Base-by-base conservation (phyloP, 495 filamentous ascomycete species). In the Usnea hakonensis region DNA sequence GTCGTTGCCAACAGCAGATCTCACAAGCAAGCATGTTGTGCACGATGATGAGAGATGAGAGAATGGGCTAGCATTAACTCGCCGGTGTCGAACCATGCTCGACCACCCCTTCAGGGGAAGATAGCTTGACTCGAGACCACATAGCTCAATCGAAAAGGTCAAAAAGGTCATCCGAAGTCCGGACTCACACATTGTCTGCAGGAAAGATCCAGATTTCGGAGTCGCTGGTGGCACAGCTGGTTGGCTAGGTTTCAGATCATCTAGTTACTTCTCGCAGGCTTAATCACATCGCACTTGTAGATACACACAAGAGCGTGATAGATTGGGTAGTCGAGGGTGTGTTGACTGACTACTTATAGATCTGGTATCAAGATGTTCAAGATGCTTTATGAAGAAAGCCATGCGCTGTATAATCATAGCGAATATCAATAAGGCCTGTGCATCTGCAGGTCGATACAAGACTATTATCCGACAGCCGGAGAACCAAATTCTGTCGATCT, bases 401-500 rank as follows among this genome's bases (percentile, higher is more conserved):
- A 30, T 30, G 43, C 26, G 17, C 26, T 9, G 8, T 32, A 33
- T 9, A 32, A n/a, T 43, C 48, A 8, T 52, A 52, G 48, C 28
- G 7, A n/a, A 52, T 14, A 32, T 30, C 46, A 16, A 50, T 52
- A 9, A 10, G 23, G 46, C 46, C 26, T 32, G 16, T 32, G 48
- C 46, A 50, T 4, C 46, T 50, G 46, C 16, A 50, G 16, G 26
- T 13, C 46, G 6, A 50, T 21, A 17, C 26, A 16, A n/a, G n/a
- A n/a, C n/a, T n/a, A n/a, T n/a, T 50, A 50, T 50, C 23, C 46
- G 46, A 50, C 26, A 50, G 26, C 46, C 46, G 46, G 46, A 50
- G 46, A 50, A 16, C 28, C 48, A 28, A 52, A 8, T 32, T 19
- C 19, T 16, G 14, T 32, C 28, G 16, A 52, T 52, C 5, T 13